Conservation (phyloP, 192 early-diverging fungal genomes). For the Coemansia sp. region DNA sequence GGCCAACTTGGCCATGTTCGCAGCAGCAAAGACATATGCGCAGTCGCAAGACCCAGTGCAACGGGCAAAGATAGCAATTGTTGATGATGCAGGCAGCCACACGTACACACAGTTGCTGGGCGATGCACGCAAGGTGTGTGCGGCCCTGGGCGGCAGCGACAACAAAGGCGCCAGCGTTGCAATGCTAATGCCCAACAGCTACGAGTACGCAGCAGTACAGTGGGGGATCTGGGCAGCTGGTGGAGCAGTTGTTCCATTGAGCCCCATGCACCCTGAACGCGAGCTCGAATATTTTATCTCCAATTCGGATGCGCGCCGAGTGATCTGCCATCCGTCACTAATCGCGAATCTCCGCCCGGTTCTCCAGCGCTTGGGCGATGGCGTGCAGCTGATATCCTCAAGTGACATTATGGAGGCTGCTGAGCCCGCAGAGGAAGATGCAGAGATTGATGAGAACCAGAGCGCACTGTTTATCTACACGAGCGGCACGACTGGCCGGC, state of each 20-base stretch:
- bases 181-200: slow-evolving; percentile 58
- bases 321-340: slow-evolving; percentile 61
- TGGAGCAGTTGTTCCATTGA: slow-evolving; percentile 79
- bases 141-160: slow-evolving; percentile 24
- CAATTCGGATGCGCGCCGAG: slow-evolving; percentile 62
- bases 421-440: slow-evolving; percentile 6
- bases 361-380: slow-evolving; percentile 33
- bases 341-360: slow-evolving; percentile 28
- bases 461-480: slow-evolving; percentile 79
- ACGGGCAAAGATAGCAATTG: slow-evolving; percentile 24
- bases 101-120: slow-evolving; percentile 41
- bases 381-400: slow-evolving; percentile 19
- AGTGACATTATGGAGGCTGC: slow-evolving; percentile 8
- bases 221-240: slow-evolving; percentile 78
- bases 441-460: slow-evolving; percentile 39
- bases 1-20: slow-evolving; percentile 47
- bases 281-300: slow-evolving; percentile 76
- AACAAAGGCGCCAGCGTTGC: slow-evolving; percentile 46
- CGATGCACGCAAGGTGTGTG: slow-evolving; percentile 42
- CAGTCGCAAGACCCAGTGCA: slow-evolving; percentile 13
- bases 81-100: slow-evolving; percentile 42
- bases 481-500: slow-evolving; percentile 67
- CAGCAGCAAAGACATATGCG: slow-evolving; percentile 26
- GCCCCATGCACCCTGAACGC: slow-evolving; percentile 65
- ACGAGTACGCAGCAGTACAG: slow-evolving; percentile 66